Conservation (phyloP, 306 rosid genomes). For the Medicago ruthenica region DNA sequence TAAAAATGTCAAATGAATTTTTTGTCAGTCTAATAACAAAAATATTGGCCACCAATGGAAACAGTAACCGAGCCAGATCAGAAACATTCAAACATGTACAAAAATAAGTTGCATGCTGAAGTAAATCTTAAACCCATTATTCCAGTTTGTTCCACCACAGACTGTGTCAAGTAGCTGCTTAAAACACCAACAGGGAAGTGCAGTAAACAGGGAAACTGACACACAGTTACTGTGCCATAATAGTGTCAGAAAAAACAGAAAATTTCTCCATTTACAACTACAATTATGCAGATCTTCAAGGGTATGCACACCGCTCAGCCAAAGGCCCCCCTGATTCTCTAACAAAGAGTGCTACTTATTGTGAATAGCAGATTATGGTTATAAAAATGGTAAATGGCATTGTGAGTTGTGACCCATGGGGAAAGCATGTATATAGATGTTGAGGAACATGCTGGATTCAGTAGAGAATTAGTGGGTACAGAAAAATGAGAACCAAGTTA, state of each 20-base stretch:
- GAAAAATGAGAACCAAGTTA: too few species aligned
- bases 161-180: neutral
- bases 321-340: neutral
- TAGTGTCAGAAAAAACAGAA: neutral
- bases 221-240: neutral
- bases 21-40: slow-evolving; percentile 9
- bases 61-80: slow-evolving; percentile 17
- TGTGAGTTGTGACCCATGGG: too few species aligned
- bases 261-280: neutral
- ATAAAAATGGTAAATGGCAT: neutral
- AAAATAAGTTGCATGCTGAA: neutral
- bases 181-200: neutral
- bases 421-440: neutral
- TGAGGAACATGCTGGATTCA: neutral
- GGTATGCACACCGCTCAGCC: neutral
- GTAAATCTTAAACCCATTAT: slow-evolving; percentile 7
- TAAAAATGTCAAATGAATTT: neutral
- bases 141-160: slow-evolving; percentile 14
- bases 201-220: neutral
- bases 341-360: neutral
- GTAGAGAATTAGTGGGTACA: neutral
- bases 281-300: neutral
- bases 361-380: neutral
- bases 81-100: neutral
- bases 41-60: slow-evolving; percentile 12